These are phyloP conservation scores for Tolypocladium endophyticum DNA, from an alignment of 2,329 filamentous ascomycete genomes.

Conservation along the genomic window DNA sequence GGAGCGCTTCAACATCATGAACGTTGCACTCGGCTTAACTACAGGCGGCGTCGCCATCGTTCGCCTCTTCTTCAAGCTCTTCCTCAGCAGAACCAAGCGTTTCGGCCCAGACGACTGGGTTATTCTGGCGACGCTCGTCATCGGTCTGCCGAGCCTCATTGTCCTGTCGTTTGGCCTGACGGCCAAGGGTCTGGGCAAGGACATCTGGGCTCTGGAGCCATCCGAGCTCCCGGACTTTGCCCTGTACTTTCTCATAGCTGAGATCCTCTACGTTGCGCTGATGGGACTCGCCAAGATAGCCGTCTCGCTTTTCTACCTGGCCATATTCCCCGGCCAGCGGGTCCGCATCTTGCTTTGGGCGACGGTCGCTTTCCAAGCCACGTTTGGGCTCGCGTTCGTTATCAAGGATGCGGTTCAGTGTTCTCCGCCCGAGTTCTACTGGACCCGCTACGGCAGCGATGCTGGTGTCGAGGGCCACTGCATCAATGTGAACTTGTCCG, in stretches of 20 bases:
- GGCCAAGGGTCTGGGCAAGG: background rate
- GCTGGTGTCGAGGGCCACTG: background rate
- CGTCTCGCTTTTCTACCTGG: slow-evolving; percentile 2
- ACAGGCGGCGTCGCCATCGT: background rate
- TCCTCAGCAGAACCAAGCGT: background rate
- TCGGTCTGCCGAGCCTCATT: background rate
- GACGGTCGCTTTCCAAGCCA: background rate
- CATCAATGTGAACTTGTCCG: background rate
- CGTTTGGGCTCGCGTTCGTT: background rate
- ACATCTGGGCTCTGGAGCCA: background rate
- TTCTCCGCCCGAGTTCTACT: background rate
- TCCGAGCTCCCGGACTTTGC: background rate
- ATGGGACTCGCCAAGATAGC: background rate
- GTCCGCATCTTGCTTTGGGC: background rate
- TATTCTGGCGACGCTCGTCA: background rate
- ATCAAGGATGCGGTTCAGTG: background rate
- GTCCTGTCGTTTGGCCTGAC: background rate
- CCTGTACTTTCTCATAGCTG: background rate
- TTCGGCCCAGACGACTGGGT: background rate
- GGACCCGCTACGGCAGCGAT: background rate
- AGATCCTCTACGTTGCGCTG: background rate
- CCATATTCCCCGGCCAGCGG: background rate
- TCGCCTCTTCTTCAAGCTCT: background rate
- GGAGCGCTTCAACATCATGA: background rate
- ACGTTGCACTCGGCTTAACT: background rate